Conservation (phyloP, 768 basidiomycete genomes). For the Phylloporus arenicola region DNA sequence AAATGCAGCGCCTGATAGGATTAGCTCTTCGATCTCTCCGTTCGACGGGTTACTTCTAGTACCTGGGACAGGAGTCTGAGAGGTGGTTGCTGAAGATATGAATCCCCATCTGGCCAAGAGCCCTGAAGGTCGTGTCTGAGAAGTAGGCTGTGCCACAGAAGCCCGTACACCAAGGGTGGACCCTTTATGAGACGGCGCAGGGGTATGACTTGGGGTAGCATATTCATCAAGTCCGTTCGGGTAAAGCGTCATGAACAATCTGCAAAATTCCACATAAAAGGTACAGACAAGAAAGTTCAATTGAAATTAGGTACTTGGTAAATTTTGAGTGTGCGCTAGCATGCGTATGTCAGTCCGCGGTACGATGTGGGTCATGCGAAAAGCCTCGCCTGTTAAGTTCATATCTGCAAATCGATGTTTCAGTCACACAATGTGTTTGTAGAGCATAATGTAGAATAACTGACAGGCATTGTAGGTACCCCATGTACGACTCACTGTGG, state of each 20-base stretch:
- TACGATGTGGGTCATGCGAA: background rate
- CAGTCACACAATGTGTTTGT: background rate
- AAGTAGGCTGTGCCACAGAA: conserved; percentile 15
- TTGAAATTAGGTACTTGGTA: conserved; percentile 44
- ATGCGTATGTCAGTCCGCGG: conserved; percentile 18
- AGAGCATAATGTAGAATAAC: conserved; percentile 15
- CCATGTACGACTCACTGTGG: conserved; percentile 67
- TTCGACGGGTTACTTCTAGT: conserved; percentile 32
- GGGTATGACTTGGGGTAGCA: conserved; percentile 34
- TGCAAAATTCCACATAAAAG: conserved; percentile 22
- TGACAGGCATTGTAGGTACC: conserved; percentile 74
- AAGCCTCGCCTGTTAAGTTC: conserved; percentile 49
- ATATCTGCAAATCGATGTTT: conserved; percentile 29
- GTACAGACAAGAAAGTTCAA: background rate
- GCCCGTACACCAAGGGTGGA: conserved; percentile 20
- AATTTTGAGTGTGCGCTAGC: conserved; percentile 66
- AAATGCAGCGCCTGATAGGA: conserved; percentile 73
- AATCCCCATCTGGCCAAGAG: conserved; percentile 38
- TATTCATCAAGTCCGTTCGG: conserved; percentile 51
- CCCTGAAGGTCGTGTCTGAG: conserved; percentile 18
- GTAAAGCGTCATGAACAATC: conserved; percentile 63
- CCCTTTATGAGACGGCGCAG: conserved; percentile 32
- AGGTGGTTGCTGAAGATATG: conserved; percentile 7
- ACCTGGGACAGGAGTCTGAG: conserved; percentile 9
- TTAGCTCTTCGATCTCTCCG: conserved; percentile 64